Evolutionary conservation across 495 filamentous ascomycete species (phyloP), one percentile per base, ranked within the genome.

Genomic region (Opeltia flavorubescens): DNA sequence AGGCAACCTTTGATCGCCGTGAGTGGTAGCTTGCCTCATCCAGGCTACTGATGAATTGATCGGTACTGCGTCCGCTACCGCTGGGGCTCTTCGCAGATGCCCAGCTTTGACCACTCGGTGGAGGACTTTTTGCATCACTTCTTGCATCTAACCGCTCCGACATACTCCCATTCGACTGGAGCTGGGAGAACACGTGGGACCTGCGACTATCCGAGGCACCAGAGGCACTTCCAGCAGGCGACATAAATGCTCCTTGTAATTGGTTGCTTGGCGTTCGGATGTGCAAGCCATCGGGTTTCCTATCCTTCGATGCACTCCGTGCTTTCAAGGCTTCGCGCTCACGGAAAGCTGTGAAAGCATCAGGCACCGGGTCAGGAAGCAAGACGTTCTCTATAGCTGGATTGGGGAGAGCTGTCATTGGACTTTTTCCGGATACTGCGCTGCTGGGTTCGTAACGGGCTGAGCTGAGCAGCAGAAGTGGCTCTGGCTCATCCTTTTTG

Each of bases 31-130:
- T 76, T 25, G 84, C 84, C 39, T 84, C 72, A 18, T 93, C 85
- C 2, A 94, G 62, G 60, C 86, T 93, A 63, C 80, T 84, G 53
- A 94, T 87, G 54, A 93, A 94, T 50, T 87, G 78, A 54, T 93
- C 84, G 26, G 87, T 73, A 51, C 80, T 86, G 29, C 78, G 75
- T 6, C 74, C 75, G 48, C 69, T 76, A 15, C 72, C 64, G 47
- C 69, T 71, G 5, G 74, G 71, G 50, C 68, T 74, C 49, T 68
- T 72, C 6, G 66, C 55, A 5, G 70, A 69, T 21, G 59, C 49
- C 42, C 60, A 68, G 50, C 69, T 71, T 50, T 73, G 66, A 15
- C 74, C 59, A 3, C 59, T 73, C 7, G 54, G 66, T 50, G 64
- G 65, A 24, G 64, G 71, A 46, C 70, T 77, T 47, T 61, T 69